phyloP scores from a whole-genome alignment of 2,329 filamentous ascomycete genomes.

The Nemania serpens region DNA sequence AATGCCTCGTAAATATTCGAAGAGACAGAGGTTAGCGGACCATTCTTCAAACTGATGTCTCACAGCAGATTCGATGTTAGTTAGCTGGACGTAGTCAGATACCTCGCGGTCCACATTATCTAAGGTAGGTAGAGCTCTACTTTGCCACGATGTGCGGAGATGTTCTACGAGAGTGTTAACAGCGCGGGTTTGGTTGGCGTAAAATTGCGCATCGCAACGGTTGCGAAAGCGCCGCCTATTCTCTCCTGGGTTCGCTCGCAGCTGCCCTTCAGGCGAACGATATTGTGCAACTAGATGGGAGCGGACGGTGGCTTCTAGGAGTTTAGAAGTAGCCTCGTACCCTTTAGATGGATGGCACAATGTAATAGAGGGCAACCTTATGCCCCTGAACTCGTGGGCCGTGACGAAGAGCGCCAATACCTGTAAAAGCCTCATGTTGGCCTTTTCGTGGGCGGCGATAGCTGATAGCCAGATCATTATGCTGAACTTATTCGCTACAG shows the following conservation, averaged over 20 bases:
- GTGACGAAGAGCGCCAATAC: constrained; percentile 12
- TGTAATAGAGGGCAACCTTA: not conserved
- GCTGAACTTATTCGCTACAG: constrained; percentile 2
- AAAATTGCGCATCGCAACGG: not conserved
- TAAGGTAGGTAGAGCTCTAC: not conserved
- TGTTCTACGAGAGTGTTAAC: not conserved
- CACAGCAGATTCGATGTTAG: not conserved
- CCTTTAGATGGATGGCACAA: constrained; percentile 5
- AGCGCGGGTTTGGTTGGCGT: not conserved
- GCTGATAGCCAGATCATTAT: constrained; percentile 23
- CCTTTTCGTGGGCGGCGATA: not conserved
- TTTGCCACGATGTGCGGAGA: not conserved
- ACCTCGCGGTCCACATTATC: not conserved
- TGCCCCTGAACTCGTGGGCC: not conserved
- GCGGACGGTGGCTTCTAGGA: not conserved
- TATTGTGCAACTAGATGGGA: not conserved
- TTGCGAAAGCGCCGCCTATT: not conserved
- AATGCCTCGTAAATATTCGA: constrained; percentile 4
- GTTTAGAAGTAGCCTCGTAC: not conserved
- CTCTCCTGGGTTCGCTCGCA: not conserved
- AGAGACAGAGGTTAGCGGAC: constrained; percentile 4
- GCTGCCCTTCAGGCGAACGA: constrained; percentile 4
- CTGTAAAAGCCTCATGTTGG: constrained; percentile 5
- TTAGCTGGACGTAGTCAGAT: constrained; percentile 1
- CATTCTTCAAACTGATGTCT: constrained; percentile 3